phyloP scores from a whole-genome alignment of 345 rosid species.

The Sonneratia alba region DNA sequence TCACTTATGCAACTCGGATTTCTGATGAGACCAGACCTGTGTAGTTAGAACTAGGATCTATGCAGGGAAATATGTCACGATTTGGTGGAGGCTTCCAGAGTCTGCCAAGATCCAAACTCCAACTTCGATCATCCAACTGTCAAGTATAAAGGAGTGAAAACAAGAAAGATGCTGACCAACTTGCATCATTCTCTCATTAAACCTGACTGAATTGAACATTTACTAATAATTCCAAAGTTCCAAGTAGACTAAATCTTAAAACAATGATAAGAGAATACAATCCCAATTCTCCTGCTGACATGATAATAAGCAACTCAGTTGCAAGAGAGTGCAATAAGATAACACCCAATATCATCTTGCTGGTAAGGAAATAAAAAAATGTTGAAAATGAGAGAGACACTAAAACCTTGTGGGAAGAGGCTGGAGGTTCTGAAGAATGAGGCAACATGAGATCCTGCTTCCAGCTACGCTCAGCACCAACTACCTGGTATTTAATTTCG shows the following conservation, averaged over 20 bases:
- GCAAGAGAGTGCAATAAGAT: not conserved
- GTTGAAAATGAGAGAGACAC: not conserved
- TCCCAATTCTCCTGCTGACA: not conserved
- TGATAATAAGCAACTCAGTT: not conserved
- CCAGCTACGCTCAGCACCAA: slow-evolving; percentile 35
- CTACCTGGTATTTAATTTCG: slow-evolving; percentile 24
- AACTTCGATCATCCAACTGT: slow-evolving; percentile 59
- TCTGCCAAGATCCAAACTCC: slow-evolving; percentile 30
- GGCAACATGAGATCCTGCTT: slow-evolving; percentile 44
- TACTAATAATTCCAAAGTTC: not conserved
- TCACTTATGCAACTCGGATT: not conserved
- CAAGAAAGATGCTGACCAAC: slow-evolving; percentile 53
- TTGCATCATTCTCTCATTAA: slow-evolving; percentile 4
- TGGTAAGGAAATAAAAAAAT: not conserved
- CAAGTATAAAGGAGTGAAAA: slow-evolving; percentile 76
- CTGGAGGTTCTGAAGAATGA: slow-evolving; percentile 24
- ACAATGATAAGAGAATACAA: not conserved
- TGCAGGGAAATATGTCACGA: slow-evolving; percentile 57
- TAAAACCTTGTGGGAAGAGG: slow-evolving; percentile 32
- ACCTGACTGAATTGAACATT: slow-evolving; percentile 2
- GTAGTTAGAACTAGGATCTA: slow-evolving; percentile 42
- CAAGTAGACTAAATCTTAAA: not conserved
- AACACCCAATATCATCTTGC: slow-evolving; percentile 7
- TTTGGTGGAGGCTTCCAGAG: slow-evolving; percentile 77
- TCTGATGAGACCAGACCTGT: slow-evolving; percentile 30